phyloP scores from a whole-genome alignment of 768 basidiomycete genomes.

The Candolleomyces eurysporus region DNA sequence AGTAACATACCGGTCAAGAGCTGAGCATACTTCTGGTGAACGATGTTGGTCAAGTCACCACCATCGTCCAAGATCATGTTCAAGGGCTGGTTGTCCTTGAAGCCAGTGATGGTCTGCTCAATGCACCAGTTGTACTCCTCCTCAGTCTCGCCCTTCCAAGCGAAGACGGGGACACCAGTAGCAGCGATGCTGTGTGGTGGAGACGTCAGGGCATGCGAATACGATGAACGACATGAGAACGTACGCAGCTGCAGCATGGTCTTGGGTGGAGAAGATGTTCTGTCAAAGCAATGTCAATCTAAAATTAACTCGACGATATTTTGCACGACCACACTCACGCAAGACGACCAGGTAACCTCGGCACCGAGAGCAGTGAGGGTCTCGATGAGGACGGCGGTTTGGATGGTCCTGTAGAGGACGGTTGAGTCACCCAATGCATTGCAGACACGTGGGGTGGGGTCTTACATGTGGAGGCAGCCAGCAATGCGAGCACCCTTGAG shows the following conservation, averaged over 20 bases:
- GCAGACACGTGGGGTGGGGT: constrained; percentile 4
- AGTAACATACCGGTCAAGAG: constrained; percentile 61
- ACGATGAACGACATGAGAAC: constrained; percentile 19
- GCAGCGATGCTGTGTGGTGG: constrained; percentile 74
- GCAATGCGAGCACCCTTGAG: constrained; percentile 94
- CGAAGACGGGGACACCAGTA: constrained; percentile 96
- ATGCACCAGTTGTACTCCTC: constrained; percentile 99
- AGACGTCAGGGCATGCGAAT: constrained; percentile 4
- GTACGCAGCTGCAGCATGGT: constrained; percentile 97
- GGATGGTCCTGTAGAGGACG: constrained; percentile 76
- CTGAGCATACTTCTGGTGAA: constrained; percentile 96
- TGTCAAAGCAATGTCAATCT: constrained; percentile 21
- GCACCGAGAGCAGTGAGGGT: constrained; percentile 94
- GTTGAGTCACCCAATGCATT: constrained; percentile 3
- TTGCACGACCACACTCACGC: constrained; percentile 50
- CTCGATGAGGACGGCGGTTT: constrained; percentile 98
- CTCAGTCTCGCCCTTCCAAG: constrained; percentile 99
- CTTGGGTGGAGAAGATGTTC: constrained; percentile 99
- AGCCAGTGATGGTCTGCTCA: constrained; percentile 90
- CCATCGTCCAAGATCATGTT: constrained; percentile 99
- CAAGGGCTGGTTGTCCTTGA: constrained; percentile 76
- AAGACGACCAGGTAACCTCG: constrained; percentile 98
- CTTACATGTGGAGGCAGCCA: constrained; percentile 96
- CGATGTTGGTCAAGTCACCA: constrained; percentile 91
- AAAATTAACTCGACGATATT: no score